Conservation (phyloP, 2,329 filamentous ascomycete genomes). For the Colletotrichum sojae region DNA sequence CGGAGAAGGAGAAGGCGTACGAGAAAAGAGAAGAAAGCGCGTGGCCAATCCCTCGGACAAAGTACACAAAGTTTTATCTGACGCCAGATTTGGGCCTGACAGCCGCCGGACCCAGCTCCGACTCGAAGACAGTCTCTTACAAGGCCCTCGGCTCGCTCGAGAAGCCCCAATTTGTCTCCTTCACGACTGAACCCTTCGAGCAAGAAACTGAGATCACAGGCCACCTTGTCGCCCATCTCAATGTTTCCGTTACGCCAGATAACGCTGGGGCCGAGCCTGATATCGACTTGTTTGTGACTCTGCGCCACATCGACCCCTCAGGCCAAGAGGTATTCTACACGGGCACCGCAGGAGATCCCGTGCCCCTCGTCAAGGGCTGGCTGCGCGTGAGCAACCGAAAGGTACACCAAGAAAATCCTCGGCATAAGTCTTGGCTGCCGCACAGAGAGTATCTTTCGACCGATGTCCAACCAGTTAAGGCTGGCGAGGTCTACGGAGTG, state of each 20-base stretch:
- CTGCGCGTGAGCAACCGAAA: slow-evolving; percentile 71
- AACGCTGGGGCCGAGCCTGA: slow-evolving; percentile 60
- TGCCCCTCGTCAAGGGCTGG: slow-evolving; percentile 76
- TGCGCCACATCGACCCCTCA: slow-evolving; percentile 68
- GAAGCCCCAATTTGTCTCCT: slow-evolving; percentile 68
- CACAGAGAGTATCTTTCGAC: slow-evolving; percentile 70
- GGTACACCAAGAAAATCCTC: slow-evolving; percentile 63
- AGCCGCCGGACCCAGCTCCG: slow-evolving; percentile 46
- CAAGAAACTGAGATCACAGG: slow-evolving; percentile 79
- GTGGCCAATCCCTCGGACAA: slow-evolving; percentile 77
- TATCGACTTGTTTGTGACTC: slow-evolving; percentile 75
- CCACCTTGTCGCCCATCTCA: slow-evolving; percentile 74
- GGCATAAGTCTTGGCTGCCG: slow-evolving; percentile 68
- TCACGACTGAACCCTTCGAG: slow-evolving; percentile 70
- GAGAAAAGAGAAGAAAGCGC: slow-evolving; percentile 69
- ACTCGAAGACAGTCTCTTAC: slow-evolving; percentile 62
- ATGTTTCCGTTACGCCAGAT: slow-evolving; percentile 73
- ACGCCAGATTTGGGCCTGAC: slow-evolving; percentile 61
- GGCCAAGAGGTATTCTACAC: slow-evolving; percentile 75
- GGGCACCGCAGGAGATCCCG: slow-evolving; percentile 74
- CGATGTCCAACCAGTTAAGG: slow-evolving; percentile 68
- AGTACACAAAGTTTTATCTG: slow-evolving; percentile 74
- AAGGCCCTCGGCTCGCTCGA: slow-evolving; percentile 71
- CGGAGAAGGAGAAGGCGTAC: slow-evolving; percentile 71
- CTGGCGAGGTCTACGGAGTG: slow-evolving; percentile 69